phyloP scores from a whole-genome alignment of 768 basidiomycete species.

The Collybiopsis confluens region DNA sequence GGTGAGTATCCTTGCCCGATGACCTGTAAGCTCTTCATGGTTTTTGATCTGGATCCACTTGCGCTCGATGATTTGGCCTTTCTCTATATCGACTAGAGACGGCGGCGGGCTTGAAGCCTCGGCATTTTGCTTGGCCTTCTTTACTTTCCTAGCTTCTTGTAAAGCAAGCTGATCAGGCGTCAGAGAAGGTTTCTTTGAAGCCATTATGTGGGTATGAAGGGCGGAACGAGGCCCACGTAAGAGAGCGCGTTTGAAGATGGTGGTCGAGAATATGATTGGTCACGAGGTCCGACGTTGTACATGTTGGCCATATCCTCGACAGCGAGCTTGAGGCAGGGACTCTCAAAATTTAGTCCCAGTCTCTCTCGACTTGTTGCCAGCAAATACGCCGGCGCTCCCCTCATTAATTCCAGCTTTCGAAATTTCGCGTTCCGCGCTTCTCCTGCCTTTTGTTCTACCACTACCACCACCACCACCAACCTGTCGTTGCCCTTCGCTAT shows the following conservation, averaged over 20 bases:
- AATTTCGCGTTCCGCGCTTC: slow-evolving; percentile 10
- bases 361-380: not conserved
- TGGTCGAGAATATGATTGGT: not conserved
- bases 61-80: slow-evolving; percentile 27
- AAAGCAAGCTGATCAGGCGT: slow-evolving; percentile 57
- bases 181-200: slow-evolving; percentile 20
- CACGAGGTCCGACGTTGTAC: not conserved
- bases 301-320: not conserved
- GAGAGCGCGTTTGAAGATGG: not conserved
- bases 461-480: slow-evolving; percentile 15
- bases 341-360: not conserved
- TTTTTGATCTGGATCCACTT: slow-evolving; percentile 34
- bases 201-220: slow-evolving; percentile 9
- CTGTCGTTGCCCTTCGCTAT: slow-evolving; percentile 23
- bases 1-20: slow-evolving; percentile 57
- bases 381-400: not conserved
- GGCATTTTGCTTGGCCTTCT: slow-evolving; percentile 25
- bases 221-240: not conserved
- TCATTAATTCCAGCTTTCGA: not conserved
- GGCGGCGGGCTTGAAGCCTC: slow-evolving; percentile 1
- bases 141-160: slow-evolving; percentile 49
- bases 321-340: not conserved
- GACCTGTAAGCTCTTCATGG: slow-evolving; percentile 19
- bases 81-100: slow-evolving; percentile 9
- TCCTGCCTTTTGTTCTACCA: slow-evolving; percentile 9